A percentile compares a stretch with the other conserved stretches of the same genome.
Conservation (phyloP, 495 filamentous ascomycete species). For the Penicillium cataractarum region DNA sequence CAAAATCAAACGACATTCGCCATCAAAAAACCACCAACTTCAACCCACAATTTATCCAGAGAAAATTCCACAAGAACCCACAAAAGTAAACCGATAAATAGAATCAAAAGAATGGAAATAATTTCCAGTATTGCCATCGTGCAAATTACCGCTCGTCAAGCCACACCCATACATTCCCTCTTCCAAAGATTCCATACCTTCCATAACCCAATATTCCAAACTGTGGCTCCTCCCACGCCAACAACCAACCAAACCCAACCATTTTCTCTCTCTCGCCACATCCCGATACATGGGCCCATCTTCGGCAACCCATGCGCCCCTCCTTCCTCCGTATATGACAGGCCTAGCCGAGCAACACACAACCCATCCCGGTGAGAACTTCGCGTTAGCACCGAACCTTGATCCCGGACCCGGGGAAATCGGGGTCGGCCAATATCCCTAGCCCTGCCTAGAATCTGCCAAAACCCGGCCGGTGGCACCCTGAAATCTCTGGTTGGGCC, state of each 20-base stretch:
- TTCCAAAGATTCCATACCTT: background rate
- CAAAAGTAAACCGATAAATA: background rate
- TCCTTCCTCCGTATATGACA: background rate
- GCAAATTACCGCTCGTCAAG: slow-evolving; percentile 1
- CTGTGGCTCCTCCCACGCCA: background rate
- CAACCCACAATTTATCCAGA: background rate
- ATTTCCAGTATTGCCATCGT: background rate
- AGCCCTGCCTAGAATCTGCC: background rate
- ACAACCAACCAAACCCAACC: too few relatives aligned
- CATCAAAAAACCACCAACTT: too few relatives aligned
- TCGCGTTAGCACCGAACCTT: slow-evolving; percentile 11
- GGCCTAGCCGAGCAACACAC: background rate
- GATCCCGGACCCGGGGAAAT: slow-evolving; percentile 3
- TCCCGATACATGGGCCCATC: slow-evolving; percentile 1
- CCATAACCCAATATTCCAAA: background rate
- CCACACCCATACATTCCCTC: background rate
- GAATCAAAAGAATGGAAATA: background rate
- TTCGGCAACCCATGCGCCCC: background rate
- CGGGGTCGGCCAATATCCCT: background rate
- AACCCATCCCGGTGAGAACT: slow-evolving; percentile 13
- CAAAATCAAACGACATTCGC: slow-evolving; percentile 6
- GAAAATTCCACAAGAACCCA: background rate
- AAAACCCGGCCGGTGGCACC: background rate
- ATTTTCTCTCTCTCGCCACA: background rate
- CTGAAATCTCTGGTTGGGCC: background rate